These are phyloP conservation scores for Pseudogymnoascus sp. DNA, from an alignment of 2,329 filamentous ascomycete species.

Conservation along the genomic window DNA sequence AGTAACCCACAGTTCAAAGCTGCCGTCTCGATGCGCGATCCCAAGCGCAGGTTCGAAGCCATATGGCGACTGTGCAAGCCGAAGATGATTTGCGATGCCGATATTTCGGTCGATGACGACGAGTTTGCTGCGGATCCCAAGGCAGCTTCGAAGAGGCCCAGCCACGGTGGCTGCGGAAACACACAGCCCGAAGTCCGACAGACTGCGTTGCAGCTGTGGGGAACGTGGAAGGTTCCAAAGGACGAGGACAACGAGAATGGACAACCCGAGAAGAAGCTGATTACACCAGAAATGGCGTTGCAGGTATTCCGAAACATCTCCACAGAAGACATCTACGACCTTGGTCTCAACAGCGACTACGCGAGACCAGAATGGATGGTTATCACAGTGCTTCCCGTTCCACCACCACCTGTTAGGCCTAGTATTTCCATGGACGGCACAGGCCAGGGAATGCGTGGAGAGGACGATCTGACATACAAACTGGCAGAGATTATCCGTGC, in stretches of 20 bases:
- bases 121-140: conserved; percentile 54
- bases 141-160: conserved; percentile 43
- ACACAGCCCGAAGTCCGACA: conserved; percentile 80
- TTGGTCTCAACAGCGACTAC: conserved; percentile 91
- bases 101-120: conserved; percentile 58
- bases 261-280: conserved; percentile 67
- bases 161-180: conserved; percentile 90
- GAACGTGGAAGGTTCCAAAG: conserved; percentile 62
- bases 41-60: conserved; percentile 86
- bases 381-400: conserved; percentile 86
- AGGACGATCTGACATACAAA: conserved; percentile 99
- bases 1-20: conserved; percentile 74
- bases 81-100: conserved; percentile 75
- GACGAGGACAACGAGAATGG: conserved; percentile 60
- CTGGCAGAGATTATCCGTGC: conserved; percentile 96
- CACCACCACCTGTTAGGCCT: conserved; percentile 88
- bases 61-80: conserved; percentile 91
- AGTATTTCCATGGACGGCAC: conserved; percentile 97
- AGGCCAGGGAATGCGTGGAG: conserved; percentile 82
- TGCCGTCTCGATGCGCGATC: conserved; percentile 78
- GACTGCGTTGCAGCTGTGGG: conserved; percentile 75
- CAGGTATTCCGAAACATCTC: conserved; percentile 81
- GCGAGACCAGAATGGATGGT: conserved; percentile 98
- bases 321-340: conserved; percentile 70
- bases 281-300: conserved; percentile 77